Conservation (phyloP, 495 filamentous ascomycete species). For the Hapsidospora chrysogenum region DNA sequence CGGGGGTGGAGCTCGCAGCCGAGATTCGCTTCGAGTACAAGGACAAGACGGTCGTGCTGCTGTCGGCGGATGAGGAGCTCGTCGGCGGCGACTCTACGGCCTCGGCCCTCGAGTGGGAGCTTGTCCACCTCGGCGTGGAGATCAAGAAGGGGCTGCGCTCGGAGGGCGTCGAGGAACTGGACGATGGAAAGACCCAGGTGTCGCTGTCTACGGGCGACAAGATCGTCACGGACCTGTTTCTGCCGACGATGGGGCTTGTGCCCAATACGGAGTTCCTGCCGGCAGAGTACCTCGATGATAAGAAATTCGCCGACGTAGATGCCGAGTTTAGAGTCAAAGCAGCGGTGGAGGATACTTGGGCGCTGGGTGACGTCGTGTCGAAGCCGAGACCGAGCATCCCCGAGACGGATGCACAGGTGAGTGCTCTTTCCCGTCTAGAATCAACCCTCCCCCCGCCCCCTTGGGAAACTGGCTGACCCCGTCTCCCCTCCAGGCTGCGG, state of each 20-base stretch:
- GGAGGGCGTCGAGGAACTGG: constrained; percentile 3
- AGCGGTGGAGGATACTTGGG: constrained; percentile 27
- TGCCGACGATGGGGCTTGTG: constrained; percentile 41
- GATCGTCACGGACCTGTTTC: constrained; percentile 38
- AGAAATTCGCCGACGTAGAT: constrained; percentile 38
- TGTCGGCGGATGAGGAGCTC: constrained; percentile 23
- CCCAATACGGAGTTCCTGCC: constrained; percentile 48
- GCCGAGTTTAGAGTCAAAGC: constrained; percentile 32
- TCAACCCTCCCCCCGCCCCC: not conserved
- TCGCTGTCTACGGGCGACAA: constrained; percentile 20
- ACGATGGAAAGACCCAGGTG: constrained; percentile 20
- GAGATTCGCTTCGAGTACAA: constrained; percentile 28
- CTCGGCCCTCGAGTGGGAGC: constrained; percentile 16
- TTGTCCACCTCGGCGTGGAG: constrained; percentile 34
- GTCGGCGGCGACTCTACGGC: constrained; percentile 20
- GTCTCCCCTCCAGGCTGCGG: too few species aligned
- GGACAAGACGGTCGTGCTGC: constrained; percentile 29
- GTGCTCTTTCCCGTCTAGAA: not conserved
- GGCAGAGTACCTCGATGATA: constrained; percentile 24
- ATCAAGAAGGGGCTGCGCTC: constrained; percentile 24
- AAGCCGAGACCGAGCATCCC: constrained; percentile 27
- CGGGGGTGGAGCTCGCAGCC: constrained; percentile 23
- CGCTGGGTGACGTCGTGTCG: constrained; percentile 32
- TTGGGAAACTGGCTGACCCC: constrained; percentile 1
- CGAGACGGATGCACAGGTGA: constrained; percentile 26